Percentiles rank a stretch among this genome's conserved stretches.
These are phyloP conservation scores for Telopea speciosissima DNA, from an alignment of 177 flowering plant genomes.

Conservation along the genomic window DNA sequence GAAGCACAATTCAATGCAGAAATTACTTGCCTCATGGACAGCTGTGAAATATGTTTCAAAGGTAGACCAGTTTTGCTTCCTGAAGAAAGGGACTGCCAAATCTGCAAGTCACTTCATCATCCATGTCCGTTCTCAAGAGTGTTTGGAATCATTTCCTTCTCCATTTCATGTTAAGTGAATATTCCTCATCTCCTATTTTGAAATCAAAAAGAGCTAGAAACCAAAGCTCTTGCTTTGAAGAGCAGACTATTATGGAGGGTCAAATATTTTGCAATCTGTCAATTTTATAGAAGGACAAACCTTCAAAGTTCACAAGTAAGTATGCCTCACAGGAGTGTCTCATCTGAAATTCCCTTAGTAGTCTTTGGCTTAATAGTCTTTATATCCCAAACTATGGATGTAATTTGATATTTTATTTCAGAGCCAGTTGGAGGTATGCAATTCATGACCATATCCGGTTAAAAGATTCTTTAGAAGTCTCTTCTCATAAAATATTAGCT, in stretches of 20 bases:
- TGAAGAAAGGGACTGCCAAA: neutral
- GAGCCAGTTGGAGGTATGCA: neutral
- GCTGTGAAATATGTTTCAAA: neutral
- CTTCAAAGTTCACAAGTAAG: neutral
- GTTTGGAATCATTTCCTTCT: neutral
- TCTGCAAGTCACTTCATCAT: neutral
- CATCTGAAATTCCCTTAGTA: neutral
- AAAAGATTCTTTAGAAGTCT: neutral
- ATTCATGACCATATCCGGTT: no score
- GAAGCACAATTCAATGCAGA: neutral
- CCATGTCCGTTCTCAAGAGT: neutral
- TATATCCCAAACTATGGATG: neutral
- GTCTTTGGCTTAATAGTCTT: neutral
- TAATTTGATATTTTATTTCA: neutral
- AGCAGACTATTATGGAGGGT: neutral
- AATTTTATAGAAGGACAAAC: neutral
- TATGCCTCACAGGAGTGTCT: neutral
- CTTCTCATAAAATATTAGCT: no score
- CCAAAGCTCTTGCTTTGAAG: neutral
- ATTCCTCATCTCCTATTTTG: neutral
- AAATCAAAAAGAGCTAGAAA: neutral
- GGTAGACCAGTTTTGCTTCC: neutral
- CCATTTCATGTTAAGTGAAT: neutral
- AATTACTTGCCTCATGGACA: neutral
- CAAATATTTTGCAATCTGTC: neutral